A percentile compares a stretch with the other conserved stretches of the same genome.
Evolutionary conservation across 148 eudicot genomes (phyloP).

Genomic region (Selenicereus undatus): DNA sequence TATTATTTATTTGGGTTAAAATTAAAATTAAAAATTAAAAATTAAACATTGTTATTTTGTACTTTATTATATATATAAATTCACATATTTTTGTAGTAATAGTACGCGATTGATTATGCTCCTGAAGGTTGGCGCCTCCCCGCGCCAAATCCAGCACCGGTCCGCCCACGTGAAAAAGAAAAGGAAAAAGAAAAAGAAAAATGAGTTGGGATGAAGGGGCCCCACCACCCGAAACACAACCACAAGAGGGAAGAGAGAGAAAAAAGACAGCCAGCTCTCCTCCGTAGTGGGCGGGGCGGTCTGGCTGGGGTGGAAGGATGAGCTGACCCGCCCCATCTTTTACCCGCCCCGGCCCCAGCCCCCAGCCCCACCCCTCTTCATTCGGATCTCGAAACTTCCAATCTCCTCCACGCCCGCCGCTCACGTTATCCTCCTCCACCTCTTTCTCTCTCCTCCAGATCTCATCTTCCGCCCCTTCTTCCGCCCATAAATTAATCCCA

Average conservation of each 20-base stretch:
- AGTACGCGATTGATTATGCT: too few species aligned
- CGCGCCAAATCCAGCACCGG: neutral
- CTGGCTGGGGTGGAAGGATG: neutral
- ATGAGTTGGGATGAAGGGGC: neutral
- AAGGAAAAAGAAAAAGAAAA: too few species aligned
- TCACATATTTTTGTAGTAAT: too few species aligned
- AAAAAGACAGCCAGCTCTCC: neutral
- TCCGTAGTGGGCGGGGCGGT: conserved; percentile 18
- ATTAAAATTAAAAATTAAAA: too few species aligned
- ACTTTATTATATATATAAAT: too few species aligned
- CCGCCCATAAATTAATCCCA: neutral
- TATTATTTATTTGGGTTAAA: too few species aligned
- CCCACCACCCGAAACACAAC: neutral
- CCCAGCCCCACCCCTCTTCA: conserved; percentile 10
- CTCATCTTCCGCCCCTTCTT: conserved; percentile 5
- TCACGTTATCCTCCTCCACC: neutral
- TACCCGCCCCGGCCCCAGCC: neutral
- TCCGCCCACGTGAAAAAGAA: neutral
- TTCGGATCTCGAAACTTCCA: conserved; percentile 6
- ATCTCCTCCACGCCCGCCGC: neutral
- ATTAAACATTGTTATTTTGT: too few species aligned
- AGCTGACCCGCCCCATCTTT: neutral
- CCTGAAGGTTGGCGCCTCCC: too few species aligned
- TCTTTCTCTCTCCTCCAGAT: conserved; percentile 12
- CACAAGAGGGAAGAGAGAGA: neutral